Conservation (phyloP, 2,329 filamentous ascomycete species). For the Trichoderma atrobrunneum region DNA sequence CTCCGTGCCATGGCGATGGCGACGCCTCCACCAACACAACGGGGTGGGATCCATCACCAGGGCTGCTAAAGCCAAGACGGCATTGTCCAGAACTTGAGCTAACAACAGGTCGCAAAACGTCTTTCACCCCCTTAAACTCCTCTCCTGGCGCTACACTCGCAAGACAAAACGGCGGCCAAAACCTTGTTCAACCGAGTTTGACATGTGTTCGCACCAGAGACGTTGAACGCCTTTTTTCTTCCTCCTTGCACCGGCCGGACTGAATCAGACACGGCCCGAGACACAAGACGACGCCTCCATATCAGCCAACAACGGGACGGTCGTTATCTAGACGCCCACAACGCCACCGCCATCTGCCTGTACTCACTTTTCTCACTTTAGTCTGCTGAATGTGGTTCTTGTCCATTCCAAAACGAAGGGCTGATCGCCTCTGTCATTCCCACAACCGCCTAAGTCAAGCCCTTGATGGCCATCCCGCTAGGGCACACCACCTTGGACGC, state of each 20-base stretch:
- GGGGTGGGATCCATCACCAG: not conserved
- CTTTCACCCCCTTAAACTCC: not conserved
- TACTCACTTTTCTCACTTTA: not conserved
- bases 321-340: not conserved
- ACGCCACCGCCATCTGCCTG: not conserved
- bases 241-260: not conserved
- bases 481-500: not conserved
- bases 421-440: not conserved
- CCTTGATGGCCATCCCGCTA: not conserved
- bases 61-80: not conserved
- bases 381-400: not conserved
- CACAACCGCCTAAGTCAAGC: not conserved
- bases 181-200: not conserved
- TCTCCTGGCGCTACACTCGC: slow-evolving; percentile 6
- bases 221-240: not conserved
- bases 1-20: not conserved
- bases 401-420: not conserved
- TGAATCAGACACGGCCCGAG: not conserved
- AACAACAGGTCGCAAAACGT: not conserved
- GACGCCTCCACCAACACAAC: not conserved
- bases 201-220: not conserved
- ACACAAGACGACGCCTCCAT: not conserved
- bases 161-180: slow-evolving; percentile 5
- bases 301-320: not conserved
- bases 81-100: not conserved